These are phyloP conservation scores for Solanum peruvianum DNA, from an alignment of 257 asterid species.

Conservation along the genomic window DNA sequence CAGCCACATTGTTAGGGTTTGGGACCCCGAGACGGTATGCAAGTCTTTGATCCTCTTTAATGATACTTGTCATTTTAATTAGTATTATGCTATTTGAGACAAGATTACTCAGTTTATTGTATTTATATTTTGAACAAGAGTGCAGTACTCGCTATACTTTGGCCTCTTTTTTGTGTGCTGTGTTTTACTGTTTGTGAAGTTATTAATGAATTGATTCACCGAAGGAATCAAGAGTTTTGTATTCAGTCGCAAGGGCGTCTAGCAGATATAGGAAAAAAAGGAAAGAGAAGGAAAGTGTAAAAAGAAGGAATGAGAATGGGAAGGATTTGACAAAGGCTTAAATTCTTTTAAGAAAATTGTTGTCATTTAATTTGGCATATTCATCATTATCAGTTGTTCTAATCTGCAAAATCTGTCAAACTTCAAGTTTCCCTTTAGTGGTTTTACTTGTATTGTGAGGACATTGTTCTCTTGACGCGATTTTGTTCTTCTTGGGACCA, in stretches of 20 bases:
- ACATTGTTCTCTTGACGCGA: background rate
- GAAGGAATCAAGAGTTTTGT: background rate
- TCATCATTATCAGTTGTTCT: background rate
- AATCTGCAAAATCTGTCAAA: background rate
- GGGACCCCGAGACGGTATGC: conserved; percentile 87
- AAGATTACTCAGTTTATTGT: background rate
- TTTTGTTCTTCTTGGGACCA: background rate
- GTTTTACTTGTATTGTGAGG: background rate
- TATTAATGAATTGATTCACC: background rate
- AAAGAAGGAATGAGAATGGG: background rate
- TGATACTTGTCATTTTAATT: background rate
- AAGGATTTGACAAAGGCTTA: background rate
- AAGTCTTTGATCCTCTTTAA: background rate
- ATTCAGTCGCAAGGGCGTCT: background rate
- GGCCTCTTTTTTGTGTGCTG: background rate
- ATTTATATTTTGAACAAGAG: background rate
- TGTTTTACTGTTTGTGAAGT: background rate
- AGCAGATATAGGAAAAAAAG: background rate
- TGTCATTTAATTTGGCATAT: background rate
- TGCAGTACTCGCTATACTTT: background rate
- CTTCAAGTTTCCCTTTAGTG: background rate
- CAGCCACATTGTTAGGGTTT: conserved; percentile 76
- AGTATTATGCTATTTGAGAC: background rate
- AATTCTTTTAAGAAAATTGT: background rate
- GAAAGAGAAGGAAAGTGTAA: background rate